phyloP scores from a whole-genome alignment of 768 basidiomycete species.

The Hydnomerulius pinastri region DNA sequence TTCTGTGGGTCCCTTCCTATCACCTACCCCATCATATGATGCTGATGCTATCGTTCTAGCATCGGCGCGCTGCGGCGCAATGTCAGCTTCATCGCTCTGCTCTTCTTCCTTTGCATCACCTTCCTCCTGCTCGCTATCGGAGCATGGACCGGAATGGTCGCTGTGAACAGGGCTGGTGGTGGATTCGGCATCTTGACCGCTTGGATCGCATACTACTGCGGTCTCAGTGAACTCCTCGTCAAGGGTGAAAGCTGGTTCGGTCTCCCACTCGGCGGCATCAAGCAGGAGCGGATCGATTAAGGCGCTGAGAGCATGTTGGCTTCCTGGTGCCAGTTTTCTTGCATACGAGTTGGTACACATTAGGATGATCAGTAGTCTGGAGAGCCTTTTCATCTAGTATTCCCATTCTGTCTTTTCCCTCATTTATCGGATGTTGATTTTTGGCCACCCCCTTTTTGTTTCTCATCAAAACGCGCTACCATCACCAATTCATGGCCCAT shows the following conservation, averaged over 20 bases:
- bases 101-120: constrained; percentile 55
- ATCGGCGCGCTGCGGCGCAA: constrained; percentile 54
- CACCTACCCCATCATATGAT: too few relatives aligned
- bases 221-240: constrained; percentile 43
- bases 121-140: constrained; percentile 49
- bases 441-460: neutral
- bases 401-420: constrained; percentile 8
- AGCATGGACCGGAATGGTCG: constrained; percentile 30
- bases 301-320: neutral
- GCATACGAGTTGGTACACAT: neutral
- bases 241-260: constrained; percentile 40
- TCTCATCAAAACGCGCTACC: constrained; percentile 1
- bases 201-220: constrained; percentile 47
- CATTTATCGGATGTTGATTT: neutral
- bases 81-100: constrained; percentile 48
- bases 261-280: constrained; percentile 39
- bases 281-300: constrained; percentile 5
- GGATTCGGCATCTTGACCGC: constrained; percentile 48
- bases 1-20: constrained; percentile 50
- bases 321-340: neutral
- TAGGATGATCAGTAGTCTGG: constrained; percentile 1
- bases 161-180: constrained; percentile 42
- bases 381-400: constrained; percentile 5
- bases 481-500: neutral
- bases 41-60: constrained; percentile 26